Conservation (phyloP, 768 basidiomycete species). For the Collybia sp. region DNA sequence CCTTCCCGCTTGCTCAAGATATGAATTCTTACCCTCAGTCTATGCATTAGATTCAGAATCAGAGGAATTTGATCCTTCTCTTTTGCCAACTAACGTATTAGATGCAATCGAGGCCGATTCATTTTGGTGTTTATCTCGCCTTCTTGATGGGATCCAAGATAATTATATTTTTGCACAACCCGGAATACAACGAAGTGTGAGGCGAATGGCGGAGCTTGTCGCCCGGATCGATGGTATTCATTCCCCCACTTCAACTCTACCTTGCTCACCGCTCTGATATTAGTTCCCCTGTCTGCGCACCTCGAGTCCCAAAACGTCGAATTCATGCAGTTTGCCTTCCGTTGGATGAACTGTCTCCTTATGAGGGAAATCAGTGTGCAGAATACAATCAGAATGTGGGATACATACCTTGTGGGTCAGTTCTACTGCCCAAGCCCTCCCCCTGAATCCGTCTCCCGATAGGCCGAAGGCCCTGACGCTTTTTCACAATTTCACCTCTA, state of each 20-base stretch:
- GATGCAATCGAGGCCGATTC: conserved; percentile 94
- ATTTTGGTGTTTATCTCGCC: conserved; percentile 95
- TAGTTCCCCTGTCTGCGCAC: conserved; percentile 85
- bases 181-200: conserved; percentile 91
- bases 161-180: conserved; percentile 97
- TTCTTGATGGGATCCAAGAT: conserved; percentile 96
- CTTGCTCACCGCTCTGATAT: not conserved
- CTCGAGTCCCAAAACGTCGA: conserved; percentile 90
- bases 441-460: conserved; percentile 1
- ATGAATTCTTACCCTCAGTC: too few relatives aligned
- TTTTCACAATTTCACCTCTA: conserved; percentile 99
- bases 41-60: conserved; percentile 74
- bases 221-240: conserved; percentile 76
- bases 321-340: conserved; percentile 99
- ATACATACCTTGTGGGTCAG: conserved; percentile 86
- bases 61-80: conserved; percentile 77
- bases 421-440: conserved; percentile 1
- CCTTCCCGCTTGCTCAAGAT: not conserved
- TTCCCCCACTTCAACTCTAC: conserved; percentile 1
- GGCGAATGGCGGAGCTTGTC: conserved; percentile 91
- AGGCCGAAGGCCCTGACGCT: conserved; percentile 97
- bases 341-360: conserved; percentile 99
- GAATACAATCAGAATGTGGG: conserved; percentile 99
- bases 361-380: conserved; percentile 98
- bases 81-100: conserved; percentile 65